Evolutionary conservation across 768 basidiomycete species (phyloP), one percentile per base, ranked within the genome.

Genomic region (Lentinula aciculospora): DNA sequence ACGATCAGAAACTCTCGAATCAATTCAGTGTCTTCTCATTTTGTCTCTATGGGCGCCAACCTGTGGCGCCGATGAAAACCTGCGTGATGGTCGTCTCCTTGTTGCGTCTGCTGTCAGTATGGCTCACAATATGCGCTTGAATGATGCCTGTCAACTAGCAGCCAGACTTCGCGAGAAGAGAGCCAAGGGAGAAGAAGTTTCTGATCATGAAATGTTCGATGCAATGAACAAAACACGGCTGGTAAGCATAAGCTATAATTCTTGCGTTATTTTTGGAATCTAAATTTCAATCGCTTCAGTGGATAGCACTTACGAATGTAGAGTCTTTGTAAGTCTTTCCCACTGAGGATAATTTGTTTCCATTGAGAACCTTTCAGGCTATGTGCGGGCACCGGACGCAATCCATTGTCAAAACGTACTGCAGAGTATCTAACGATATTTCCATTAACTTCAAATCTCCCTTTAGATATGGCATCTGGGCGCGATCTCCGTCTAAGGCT

Each of bases 1-100:
- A 31, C 71, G 69, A 25, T 57, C 51, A 13, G 59, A 61, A 32
- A 74, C 75, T 31, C 67, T 71, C 23, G 74, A 77, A 50, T 66
- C 70, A 15, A 73, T 76, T n/a, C 73, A 74, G 53, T 68, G 71
- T 4, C 68, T 72, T 49, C 67, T 74, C 28, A 61, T 78, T 7
- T 65, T 77, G 19, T 73, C 75, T 4, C 37, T 77, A 29, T 76
- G 75, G 75, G 67, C 71, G 8, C 74, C 75, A 12, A 63, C 76
- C 29, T 71, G 67, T 27, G 63, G 69, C 32, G 23, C 28, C 10
- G 23, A 28, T 28, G 58, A 55, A 31, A 31, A 48, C 34, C 17
- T 48, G 15, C 44, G 37, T 17, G 54, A 55, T 23, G 53, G 55
- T 3, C 53, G 53, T 10, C 31, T 32, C 12, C 34, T 48, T 23